Evolutionary conservation across 768 basidiomycete genomes (phyloP).

Genomic region (Hericium coralloides): DNA sequence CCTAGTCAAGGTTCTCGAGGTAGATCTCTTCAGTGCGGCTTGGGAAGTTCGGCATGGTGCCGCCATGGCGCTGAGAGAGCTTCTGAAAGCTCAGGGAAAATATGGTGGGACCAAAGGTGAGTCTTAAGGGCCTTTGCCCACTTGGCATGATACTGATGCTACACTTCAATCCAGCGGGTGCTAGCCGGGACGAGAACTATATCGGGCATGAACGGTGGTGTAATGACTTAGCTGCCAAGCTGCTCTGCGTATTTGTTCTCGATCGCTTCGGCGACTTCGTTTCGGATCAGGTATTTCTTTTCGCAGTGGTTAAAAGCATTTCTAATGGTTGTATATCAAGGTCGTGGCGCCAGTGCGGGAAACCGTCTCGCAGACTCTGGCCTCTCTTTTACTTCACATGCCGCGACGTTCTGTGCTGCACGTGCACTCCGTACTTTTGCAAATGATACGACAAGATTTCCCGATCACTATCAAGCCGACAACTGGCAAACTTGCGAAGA

Average conservation of each 20-base stretch:
- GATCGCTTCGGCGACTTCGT: conserved; percentile 99
- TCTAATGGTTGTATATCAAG: conserved; percentile 17
- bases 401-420: conserved; percentile 67
- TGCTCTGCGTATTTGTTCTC: conserved; percentile 84
- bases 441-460: conserved; percentile 92
- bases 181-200: conserved; percentile 48
- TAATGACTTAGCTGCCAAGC: conserved; percentile 76
- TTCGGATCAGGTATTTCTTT: conserved; percentile 62
- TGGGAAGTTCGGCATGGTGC: conserved; percentile 97
- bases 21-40: conserved; percentile 72
- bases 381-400: conserved; percentile 83
- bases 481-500: conserved; percentile 15
- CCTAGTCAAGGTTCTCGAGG: conserved; percentile 67
- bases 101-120: conserved; percentile 76
- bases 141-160: neutral
- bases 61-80: conserved; percentile 81
- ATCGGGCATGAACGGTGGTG: conserved; percentile 78
- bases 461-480: conserved; percentile 29
- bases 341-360: conserved; percentile 96
- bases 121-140: conserved; percentile 7
- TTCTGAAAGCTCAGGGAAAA: conserved; percentile 76
- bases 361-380: conserved; percentile 90
- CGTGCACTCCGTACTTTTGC: conserved; percentile 76
- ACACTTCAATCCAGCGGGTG: conserved; percentile 33
- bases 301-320: conserved; percentile 2